Base-by-base conservation (phyloP, 2,329 filamentous ascomycete genomes). In the Lachnellula cervina region DNA sequence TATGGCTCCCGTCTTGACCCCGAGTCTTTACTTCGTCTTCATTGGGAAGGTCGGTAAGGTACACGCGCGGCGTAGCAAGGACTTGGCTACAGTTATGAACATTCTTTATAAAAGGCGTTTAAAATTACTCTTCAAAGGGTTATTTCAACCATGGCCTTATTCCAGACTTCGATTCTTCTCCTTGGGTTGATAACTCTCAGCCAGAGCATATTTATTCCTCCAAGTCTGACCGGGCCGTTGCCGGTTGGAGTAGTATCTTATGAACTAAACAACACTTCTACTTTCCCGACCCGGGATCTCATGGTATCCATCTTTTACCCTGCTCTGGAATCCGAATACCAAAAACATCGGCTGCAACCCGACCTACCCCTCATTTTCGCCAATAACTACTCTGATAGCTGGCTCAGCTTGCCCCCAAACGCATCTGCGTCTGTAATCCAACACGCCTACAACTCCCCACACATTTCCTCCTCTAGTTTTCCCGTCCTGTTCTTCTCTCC, bases 401-500 rank as follows among this genome's bases (percentile, higher is more conserved):
- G 32, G 9, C 37, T 50, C 19, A 47, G 46, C 14, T 32, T 56
- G 25, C 44, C 54, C 5, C 19, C 37, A 3, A 49, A 49, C 1
- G 38, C 51, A 4, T 13, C 53, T 1, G 23, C 43, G 34, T 51
- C 42, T 19, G 34, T 59, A 21, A 19, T 32, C 7, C 46, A 54
- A 7, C 59, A 53, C 37, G 56, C 59, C 32, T 45, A 61, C 50
- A 21, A 25, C n/a, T 25, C 35, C 16, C 56, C 54, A 13, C 45
- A 54, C 0, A 45, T 61, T 11, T 45, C 37, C 0, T 23, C 48
- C 25, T 35, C 19, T 42, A n/a, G 7, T 11, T 40, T 40, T 40
- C 68, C 70, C 19, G 47, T 68, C 0, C 35, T 71, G 2, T 48
- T 72, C 6, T 72, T 70, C 51, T 66, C 67, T 1, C 67, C 69